phyloP scores from a whole-genome alignment of 257 asterid species.

The Knoxia roxburghii region DNA sequence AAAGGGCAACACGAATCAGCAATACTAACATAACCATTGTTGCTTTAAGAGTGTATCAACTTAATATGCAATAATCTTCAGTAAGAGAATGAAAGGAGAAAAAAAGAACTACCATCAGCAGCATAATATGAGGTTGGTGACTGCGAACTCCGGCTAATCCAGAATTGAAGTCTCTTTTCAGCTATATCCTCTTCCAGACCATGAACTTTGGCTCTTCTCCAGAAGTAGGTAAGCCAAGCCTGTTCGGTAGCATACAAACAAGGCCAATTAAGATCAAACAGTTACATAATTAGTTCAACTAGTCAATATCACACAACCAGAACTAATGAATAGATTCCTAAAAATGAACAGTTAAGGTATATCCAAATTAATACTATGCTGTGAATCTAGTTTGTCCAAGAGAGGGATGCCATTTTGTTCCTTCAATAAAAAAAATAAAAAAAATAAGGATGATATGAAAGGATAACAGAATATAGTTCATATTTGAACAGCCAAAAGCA shows the following conservation, averaged over 20 bases:
- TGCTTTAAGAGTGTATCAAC: neutral
- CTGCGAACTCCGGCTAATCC: slow-evolving; percentile 85
- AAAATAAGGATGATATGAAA: too few species aligned
- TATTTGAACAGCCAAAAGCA: too few species aligned
- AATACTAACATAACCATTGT: too few species aligned
- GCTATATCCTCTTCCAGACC: slow-evolving; percentile 96
- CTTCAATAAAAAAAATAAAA: too few species aligned
- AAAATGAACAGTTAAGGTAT: neutral
- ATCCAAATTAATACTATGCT: too few species aligned
- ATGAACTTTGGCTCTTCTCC: slow-evolving; percentile 97
- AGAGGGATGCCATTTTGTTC: too few species aligned
- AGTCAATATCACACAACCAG: slow-evolving; percentile 1
- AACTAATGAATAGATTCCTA: neutral
- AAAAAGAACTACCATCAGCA: slow-evolving; percentile 67
- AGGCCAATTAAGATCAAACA: neutral
- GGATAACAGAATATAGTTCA: too few species aligned
- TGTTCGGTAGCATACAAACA: slow-evolving; percentile 18
- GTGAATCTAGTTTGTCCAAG: too few species aligned
- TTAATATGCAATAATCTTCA: neutral
- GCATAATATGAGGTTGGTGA: slow-evolving; percentile 90
- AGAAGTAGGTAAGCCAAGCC: slow-evolving; percentile 99
- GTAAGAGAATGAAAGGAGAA: too few species aligned
- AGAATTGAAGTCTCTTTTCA: slow-evolving; percentile 78
- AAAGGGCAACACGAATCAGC: too few species aligned
- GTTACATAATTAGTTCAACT: neutral